Conservation (phyloP, 768 basidiomycete genomes). For the Pulveroboletus ravenelii region DNA sequence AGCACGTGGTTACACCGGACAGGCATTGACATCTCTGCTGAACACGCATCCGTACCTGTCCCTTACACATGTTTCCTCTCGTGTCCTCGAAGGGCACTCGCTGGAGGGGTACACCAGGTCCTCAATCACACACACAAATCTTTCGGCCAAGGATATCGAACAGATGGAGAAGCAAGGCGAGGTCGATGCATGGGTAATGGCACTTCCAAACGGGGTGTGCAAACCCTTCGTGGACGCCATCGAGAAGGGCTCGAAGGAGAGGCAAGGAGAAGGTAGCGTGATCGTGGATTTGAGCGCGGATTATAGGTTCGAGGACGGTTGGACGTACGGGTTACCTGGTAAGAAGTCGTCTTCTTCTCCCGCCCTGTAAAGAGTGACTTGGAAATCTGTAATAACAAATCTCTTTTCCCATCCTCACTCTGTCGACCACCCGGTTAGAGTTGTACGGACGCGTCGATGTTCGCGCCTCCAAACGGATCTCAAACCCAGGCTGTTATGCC, state of each 20-base stretch:
- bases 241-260: constrained; percentile 64
- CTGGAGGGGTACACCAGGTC: constrained; percentile 80
- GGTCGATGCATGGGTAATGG: constrained; percentile 99
- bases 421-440: constrained; percentile 44
- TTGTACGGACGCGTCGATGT: constrained; percentile 74
- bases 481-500: constrained; percentile 97
- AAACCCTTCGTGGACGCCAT: constrained; percentile 97
- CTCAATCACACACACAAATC: constrained; percentile 70
- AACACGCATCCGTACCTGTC: constrained; percentile 83
- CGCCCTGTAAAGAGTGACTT: constrained; percentile 29
- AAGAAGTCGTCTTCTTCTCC: constrained; percentile 44
- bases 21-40: constrained; percentile 83
- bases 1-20: constrained; percentile 93
- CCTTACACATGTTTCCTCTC: constrained; percentile 94
- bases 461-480: constrained; percentile 74
- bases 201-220: constrained; percentile 94
- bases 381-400: constrained; percentile 34
- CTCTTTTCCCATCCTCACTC: constrained; percentile 27
- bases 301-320: constrained; percentile 89
- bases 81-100: constrained; percentile 81
- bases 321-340: constrained; percentile 99
- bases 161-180: constrained; percentile 84
- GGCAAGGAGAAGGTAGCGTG: constrained; percentile 52
- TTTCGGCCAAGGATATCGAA: constrained; percentile 74
- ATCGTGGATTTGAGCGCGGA: constrained; percentile 93